phyloP scores from a whole-genome alignment of 352 stramenopile genomes.

The Globisporangium nodosum region DNA sequence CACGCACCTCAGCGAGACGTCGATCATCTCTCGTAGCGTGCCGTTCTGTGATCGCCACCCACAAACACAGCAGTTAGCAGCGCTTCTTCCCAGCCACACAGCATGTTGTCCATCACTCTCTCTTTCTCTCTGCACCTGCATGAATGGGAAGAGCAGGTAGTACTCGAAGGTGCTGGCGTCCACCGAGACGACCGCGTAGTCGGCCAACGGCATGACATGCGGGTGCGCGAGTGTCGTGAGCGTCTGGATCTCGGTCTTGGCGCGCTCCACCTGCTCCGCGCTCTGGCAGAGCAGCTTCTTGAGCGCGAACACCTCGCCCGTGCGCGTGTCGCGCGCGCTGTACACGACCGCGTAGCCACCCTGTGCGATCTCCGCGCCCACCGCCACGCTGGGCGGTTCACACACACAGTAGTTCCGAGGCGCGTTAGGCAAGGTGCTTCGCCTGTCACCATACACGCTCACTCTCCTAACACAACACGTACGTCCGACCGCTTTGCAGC shows the following conservation, averaged over 20 bases:
- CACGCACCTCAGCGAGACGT: slow-evolving; percentile 45
- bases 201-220: slow-evolving; percentile 81
- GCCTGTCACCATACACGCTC: not conserved
- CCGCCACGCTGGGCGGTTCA: slow-evolving; percentile 29
- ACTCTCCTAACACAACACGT: slow-evolving; percentile 7
- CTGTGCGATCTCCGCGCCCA: slow-evolving; percentile 72
- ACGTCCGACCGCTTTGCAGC: slow-evolving; percentile 77
- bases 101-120: not conserved
- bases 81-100: not conserved
- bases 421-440: not conserved
- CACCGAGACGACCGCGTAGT: slow-evolving; percentile 65
- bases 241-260: slow-evolving; percentile 78
- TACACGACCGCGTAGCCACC: slow-evolving; percentile 88
- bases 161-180: slow-evolving; percentile 47
- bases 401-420: not conserved
- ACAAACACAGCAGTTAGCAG: not conserved
- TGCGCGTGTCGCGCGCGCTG: slow-evolving; percentile 57
- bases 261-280: slow-evolving; percentile 72
- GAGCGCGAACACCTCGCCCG: slow-evolving; percentile 76
- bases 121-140: slow-evolving; percentile 37
- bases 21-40: slow-evolving; percentile 81
- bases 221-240: slow-evolving; percentile 68
- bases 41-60: slow-evolving; percentile 40
- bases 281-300: slow-evolving; percentile 89
- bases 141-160: slow-evolving; percentile 84